Evolutionary conservation across 2,329 filamentous ascomycete species (phyloP), one percentile per base, ranked within the genome.

Genomic region (Hyphodiscus sp.): DNA sequence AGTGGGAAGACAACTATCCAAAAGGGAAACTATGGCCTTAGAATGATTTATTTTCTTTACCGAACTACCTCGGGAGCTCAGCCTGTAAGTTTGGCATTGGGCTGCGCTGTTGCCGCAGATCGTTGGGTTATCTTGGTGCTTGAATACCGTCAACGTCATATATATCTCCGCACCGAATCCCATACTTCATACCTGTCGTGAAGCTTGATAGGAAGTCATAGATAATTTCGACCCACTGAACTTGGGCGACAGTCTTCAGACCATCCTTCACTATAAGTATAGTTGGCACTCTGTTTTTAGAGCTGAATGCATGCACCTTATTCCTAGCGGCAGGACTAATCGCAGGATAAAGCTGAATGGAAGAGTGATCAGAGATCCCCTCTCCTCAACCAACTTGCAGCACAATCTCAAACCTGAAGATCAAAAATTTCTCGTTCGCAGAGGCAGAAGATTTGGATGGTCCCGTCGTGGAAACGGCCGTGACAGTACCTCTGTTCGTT

Each of bases 121-220:
- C 33, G 16, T 5, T n/a, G 33, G 13, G 13, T 2, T 38, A 5
- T 38, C 33, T n/a, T 38, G 33, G 33, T 41, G 15, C 9, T 52
- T 49, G 10, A 45, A 47, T n/a, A 26, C 45, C 45, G 16, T 49
- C 49, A 10, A 33, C 45, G 29, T 55, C 41, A 20, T 53, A 10
- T 63, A 61, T n/a, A 15, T 46, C 2, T 58, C 61, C 0, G 55
- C 51, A 2, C 59, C 63, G 23, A 63, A 61, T 41, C 20, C 53
- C 6, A 47, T 65, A 19, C 51, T 67, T 9, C 63, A 63, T 46
- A 52, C 58, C 10, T 60, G 55, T 47, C 55, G 45, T 5, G 63
- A 64, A 50, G 63, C 64, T 11, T 57, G 65, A 23, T 26, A 47
- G 3, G 18, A 33, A 11, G n/a, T 19, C 19, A 43, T 54, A 26